A percentile compares a stretch with the other conserved stretches of the same genome.
These are phyloP conservation scores for Phialocephala subalpina DNA, from an alignment of 2,329 filamentous ascomycete species.

Conservation along the genomic window DNA sequence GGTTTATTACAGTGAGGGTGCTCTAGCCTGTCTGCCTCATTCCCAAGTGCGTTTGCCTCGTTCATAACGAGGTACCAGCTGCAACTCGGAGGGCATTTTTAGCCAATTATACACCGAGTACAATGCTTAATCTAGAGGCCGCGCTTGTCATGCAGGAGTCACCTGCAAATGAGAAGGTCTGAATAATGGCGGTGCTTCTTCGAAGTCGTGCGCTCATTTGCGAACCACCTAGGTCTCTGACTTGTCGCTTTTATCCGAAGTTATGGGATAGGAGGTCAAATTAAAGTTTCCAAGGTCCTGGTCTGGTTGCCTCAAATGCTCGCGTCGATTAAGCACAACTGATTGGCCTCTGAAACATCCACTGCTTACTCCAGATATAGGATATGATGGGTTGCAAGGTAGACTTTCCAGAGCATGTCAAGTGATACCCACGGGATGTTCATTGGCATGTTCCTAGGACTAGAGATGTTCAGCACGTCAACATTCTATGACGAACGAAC, in stretches of 20 bases:
- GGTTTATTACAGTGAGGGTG: neutral
- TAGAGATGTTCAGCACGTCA: neutral
- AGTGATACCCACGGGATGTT: neutral
- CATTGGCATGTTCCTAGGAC: neutral
- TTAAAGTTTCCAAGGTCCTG: neutral
- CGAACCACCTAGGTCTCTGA: conserved; percentile 9
- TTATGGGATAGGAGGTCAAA: neutral
- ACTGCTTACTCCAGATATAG: neutral
- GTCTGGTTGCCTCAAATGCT: neutral
- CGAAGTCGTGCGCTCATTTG: neutral
- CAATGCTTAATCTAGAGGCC: neutral
- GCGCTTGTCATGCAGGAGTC: conserved; percentile 5
- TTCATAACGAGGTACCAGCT: neutral
- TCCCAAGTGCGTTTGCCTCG: conserved; percentile 7
- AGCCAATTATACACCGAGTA: conserved; percentile 9
- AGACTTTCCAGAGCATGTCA: neutral
- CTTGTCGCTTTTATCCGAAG: neutral
- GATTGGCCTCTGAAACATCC: conserved; percentile 5
- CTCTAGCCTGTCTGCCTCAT: conserved; percentile 10
- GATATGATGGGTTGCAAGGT: neutral
- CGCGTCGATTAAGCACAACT: neutral
- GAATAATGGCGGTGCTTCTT: neutral
- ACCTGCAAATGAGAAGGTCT: neutral
- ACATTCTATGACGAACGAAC: neutral
- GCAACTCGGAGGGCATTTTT: neutral